Conservation (phyloP, 2,329 filamentous ascomycete genomes). For the Beauveria scarabaeidicola region DNA sequence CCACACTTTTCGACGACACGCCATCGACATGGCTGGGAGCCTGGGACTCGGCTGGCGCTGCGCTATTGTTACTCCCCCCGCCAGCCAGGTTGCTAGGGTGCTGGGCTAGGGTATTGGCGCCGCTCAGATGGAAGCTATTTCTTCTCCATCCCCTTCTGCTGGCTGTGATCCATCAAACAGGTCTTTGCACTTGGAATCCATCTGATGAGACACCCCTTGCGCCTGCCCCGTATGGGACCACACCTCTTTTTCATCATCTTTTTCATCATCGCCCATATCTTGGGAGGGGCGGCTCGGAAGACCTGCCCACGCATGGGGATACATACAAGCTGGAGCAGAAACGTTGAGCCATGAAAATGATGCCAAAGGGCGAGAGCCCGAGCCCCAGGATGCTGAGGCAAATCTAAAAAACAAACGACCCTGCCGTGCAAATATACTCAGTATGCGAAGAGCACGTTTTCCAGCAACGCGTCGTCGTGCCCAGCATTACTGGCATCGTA, state of each 20-base stretch:
- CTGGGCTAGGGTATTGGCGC: conserved; percentile 1
- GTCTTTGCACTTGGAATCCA: conserved; percentile 19
- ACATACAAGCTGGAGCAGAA: conserved; percentile 6
- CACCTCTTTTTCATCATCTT: conserved; percentile 8
- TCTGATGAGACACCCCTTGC: conserved; percentile 28
- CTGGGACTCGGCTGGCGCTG: conserved; percentile 8
- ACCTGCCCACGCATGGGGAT: conserved; percentile 11
- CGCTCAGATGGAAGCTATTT: conserved; percentile 9
- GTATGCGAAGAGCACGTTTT: neutral
- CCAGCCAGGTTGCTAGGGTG: neutral
- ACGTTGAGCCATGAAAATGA: neutral
- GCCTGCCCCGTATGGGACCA: conserved; percentile 21
- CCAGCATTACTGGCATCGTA: neutral
- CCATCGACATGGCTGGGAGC: conserved; percentile 1
- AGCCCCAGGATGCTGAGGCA: neutral
- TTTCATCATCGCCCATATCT: conserved; percentile 18
- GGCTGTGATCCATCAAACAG: conserved; percentile 6
- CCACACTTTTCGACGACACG: conserved; percentile 6
- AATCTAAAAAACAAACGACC: neutral
- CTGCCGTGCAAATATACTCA: neutral
- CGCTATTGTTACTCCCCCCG: conserved; percentile 7
- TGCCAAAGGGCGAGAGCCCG: neutral
- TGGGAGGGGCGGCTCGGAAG: conserved; percentile 4
- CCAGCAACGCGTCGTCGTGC: neutral
- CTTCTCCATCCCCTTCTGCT: conserved; percentile 12